Evolutionary conservation across 2,329 filamentous ascomycete species (phyloP).

Genomic region (Fusarium camptoceras): DNA sequence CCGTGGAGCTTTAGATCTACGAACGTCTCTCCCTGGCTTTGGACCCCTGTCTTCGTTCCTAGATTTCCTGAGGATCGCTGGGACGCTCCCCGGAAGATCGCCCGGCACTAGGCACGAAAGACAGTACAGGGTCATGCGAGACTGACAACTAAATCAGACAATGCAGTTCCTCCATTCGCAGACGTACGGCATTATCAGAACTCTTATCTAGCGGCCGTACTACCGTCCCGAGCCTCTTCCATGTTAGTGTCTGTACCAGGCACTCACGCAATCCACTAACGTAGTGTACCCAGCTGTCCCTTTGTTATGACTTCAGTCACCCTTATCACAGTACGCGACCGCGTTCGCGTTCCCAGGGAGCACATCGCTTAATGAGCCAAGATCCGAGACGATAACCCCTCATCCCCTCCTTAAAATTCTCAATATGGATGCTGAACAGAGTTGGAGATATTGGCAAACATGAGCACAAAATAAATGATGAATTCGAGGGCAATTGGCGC

Average conservation of each 20-base stretch:
- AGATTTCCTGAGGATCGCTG: constrained; percentile 36
- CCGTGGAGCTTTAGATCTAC: constrained; percentile 20
- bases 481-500: constrained; percentile 26
- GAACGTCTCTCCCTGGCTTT: constrained; percentile 15
- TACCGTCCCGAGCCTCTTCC: constrained; percentile 17
- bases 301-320: constrained; percentile 37
- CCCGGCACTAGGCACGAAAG: constrained; percentile 19
- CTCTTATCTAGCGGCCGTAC: constrained; percentile 34
- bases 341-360: constrained; percentile 30
- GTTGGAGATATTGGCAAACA: constrained; percentile 32
- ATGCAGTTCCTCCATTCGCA: background rate
- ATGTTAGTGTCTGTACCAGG: constrained; percentile 20
- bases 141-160: constrained; percentile 9
- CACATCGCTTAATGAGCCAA: constrained; percentile 9
- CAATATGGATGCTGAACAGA: background rate
- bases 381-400: constrained; percentile 14
- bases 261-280: constrained; percentile 23
- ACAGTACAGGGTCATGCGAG: background rate
- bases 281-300: constrained; percentile 27
- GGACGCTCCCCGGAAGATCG: constrained; percentile 38
- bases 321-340: constrained; percentile 24
- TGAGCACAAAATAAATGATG: constrained; percentile 29
- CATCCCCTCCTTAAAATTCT: constrained; percentile 15
- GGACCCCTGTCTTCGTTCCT: constrained; percentile 25
- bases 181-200: constrained; percentile 1